These are phyloP conservation scores for Jimgerdemannia flammicorona DNA, from an alignment of 192 early-diverging fungal species.

Conservation along the genomic window DNA sequence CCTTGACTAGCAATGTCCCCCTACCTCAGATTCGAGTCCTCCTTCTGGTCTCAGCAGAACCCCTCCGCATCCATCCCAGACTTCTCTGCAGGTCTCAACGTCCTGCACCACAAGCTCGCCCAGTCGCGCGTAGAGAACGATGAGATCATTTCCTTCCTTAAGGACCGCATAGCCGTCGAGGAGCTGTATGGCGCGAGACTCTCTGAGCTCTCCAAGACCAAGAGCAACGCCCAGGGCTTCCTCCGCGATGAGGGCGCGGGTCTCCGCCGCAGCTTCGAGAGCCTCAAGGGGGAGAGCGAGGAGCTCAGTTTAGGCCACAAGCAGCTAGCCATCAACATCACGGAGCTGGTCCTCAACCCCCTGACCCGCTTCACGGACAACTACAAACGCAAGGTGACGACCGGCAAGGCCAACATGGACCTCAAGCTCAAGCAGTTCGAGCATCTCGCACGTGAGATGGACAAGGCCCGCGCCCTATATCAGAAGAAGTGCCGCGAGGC, in stretches of 20 bases:
- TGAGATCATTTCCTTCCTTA: conserved; percentile 47
- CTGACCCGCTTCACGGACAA: conserved; percentile 39
- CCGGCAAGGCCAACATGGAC: conserved; percentile 42
- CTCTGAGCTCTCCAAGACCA: conserved; percentile 17
- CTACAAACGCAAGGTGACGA: conserved; percentile 27
- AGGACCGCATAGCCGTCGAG: conserved; percentile 44
- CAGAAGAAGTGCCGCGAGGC: conserved; percentile 54
- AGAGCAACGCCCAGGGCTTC: conserved; percentile 39
- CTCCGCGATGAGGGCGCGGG: conserved; percentile 51
- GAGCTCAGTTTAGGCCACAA: conserved; percentile 41
- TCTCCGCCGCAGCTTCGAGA: conserved; percentile 42
- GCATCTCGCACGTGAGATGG: conserved; percentile 36
- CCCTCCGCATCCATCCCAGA: conserved; percentile 23
- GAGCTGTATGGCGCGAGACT: conserved; percentile 38
- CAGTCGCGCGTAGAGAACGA: conserved; percentile 54
- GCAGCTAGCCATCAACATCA: conserved; percentile 32
- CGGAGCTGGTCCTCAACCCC: conserved; percentile 42
- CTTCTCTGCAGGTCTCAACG: conserved; percentile 38
- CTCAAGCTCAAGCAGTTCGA: conserved; percentile 47
- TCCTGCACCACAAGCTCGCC: conserved; percentile 48
- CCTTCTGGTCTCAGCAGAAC: conserved; percentile 32
- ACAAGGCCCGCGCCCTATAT: conserved; percentile 38
- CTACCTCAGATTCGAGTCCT: conserved; percentile 22
- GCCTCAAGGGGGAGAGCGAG: conserved; percentile 39
- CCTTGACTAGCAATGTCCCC: background rate